These are phyloP conservation scores for Scutellaria barbata DNA, from an alignment of 257 asterid genomes.

Conservation along the genomic window DNA sequence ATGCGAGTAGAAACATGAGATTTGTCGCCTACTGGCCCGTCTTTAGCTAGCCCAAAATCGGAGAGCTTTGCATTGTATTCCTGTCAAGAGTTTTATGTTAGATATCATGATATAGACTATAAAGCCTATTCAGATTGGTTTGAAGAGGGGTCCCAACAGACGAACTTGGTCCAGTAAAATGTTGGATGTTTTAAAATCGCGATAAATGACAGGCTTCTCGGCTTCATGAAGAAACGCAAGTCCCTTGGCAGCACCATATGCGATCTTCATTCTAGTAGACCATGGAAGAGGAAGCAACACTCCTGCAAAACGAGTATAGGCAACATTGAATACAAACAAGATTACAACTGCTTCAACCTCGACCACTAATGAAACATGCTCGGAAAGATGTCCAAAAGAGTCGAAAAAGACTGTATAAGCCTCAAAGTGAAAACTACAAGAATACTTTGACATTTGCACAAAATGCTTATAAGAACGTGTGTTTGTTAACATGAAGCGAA, in stretches of 20 bases:
- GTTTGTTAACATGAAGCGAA: no score
- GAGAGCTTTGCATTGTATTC: constrained; percentile 81
- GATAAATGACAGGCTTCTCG: constrained; percentile 87
- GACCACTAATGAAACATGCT: no score
- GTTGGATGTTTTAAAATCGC: constrained; percentile 91
- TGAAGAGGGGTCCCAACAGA: background rate
- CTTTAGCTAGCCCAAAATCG: constrained; percentile 85
- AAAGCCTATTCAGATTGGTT: no score
- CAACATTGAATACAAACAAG: background rate
- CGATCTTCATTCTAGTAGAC: constrained; percentile 88
- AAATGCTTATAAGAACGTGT: no score
- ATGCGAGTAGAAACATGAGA: constrained; percentile 89
- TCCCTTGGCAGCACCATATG: constrained; percentile 88
- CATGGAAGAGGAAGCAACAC: constrained; percentile 89
- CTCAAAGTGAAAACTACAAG: no score
- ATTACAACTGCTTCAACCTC: no score
- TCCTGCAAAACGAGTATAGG: constrained; percentile 39
- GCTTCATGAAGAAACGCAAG: constrained; percentile 92
- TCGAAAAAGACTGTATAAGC: background rate
- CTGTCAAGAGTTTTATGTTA: constrained; percentile 37
- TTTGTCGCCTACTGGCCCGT: constrained; percentile 85
- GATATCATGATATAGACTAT: background rate
- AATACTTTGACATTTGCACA: no score
- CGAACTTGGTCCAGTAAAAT: constrained; percentile 72
- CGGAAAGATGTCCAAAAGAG: no score